These are phyloP conservation scores for Sporothrix pseudoabietina DNA, from an alignment of 2,329 filamentous ascomycete species.

Conservation along the genomic window DNA sequence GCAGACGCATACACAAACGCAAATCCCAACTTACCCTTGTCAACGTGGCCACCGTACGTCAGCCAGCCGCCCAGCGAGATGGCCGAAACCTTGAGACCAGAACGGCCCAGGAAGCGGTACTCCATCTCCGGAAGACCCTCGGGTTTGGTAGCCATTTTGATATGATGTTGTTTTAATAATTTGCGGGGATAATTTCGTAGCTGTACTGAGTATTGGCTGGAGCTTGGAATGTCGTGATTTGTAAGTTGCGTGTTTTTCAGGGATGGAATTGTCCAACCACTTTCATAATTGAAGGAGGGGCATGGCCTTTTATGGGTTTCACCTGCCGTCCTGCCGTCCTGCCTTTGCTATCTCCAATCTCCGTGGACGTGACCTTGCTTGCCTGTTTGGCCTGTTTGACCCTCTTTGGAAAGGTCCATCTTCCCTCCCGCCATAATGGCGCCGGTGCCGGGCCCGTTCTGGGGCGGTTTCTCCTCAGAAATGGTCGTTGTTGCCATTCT, in stretches of 20 bases:
- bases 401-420: slow-evolving; percentile 5
- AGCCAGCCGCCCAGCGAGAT: slow-evolving; percentile 55
- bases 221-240: not conserved
- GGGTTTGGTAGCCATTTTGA: slow-evolving; percentile 23
- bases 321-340: not conserved
- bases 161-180: too few species aligned
- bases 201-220: not conserved
- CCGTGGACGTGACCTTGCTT: not conserved
- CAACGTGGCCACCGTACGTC: slow-evolving; percentile 47
- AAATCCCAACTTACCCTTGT: slow-evolving; percentile 36
- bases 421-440: slow-evolving; percentile 5
- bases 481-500: not conserved
- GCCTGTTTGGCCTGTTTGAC: not conserved
- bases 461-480: not conserved
- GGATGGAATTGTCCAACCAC: not conserved
- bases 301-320: slow-evolving; percentile 1
- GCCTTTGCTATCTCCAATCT: slow-evolving; percentile 2
- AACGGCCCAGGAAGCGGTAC: slow-evolving; percentile 30
- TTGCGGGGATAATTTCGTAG: not conserved
- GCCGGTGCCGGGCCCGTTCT: slow-evolving; percentile 16
- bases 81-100: slow-evolving; percentile 34
- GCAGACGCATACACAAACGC: too few species aligned
- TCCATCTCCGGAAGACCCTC: slow-evolving; percentile 30
- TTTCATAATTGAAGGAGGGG: not conserved
- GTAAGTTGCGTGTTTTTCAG: not conserved